Evolutionary conservation across 176 grass and related monocot genomes (phyloP).

Genomic region (Zea luxurians): DNA sequence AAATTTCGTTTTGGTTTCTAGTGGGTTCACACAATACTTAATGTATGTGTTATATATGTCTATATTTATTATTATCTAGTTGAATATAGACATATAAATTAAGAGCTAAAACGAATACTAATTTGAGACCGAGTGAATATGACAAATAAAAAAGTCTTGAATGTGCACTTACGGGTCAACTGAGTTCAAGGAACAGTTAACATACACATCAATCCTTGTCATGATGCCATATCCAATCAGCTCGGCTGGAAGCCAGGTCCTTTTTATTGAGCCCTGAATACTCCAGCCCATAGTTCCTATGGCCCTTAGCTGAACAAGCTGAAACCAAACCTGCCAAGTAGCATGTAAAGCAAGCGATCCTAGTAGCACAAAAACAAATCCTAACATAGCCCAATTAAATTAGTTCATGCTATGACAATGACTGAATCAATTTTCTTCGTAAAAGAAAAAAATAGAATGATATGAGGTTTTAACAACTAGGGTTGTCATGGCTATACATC

Average conservation of each 20-base stretch:
- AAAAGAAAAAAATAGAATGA: not conserved
- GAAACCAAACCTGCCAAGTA: not conserved
- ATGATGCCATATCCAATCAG: not conserved
- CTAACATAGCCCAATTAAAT: not conserved
- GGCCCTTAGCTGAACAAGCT: not conserved
- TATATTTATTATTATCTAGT: too few species aligned
- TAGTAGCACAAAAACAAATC: not conserved
- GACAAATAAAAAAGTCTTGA: not conserved
- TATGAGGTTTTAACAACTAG: too few species aligned
- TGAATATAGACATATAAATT: too few species aligned
- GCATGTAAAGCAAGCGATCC: not conserved
- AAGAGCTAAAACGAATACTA: too few species aligned
- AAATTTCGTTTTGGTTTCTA: too few species aligned
- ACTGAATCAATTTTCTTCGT: not conserved
- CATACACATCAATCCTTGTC: not conserved
- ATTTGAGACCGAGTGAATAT: too few species aligned
- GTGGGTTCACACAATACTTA: too few species aligned
- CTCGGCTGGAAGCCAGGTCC: not conserved
- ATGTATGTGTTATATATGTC: too few species aligned
- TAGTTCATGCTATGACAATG: not conserved
- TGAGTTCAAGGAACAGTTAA: not conserved
- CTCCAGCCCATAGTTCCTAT: not conserved
- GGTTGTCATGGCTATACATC: too few species aligned
- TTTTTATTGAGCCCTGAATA: constrained; percentile 9
- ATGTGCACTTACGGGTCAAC: not conserved